Evolutionary conservation across 2,329 filamentous ascomycete species (phyloP).

Genomic region (Parastagonospora avenae): DNA sequence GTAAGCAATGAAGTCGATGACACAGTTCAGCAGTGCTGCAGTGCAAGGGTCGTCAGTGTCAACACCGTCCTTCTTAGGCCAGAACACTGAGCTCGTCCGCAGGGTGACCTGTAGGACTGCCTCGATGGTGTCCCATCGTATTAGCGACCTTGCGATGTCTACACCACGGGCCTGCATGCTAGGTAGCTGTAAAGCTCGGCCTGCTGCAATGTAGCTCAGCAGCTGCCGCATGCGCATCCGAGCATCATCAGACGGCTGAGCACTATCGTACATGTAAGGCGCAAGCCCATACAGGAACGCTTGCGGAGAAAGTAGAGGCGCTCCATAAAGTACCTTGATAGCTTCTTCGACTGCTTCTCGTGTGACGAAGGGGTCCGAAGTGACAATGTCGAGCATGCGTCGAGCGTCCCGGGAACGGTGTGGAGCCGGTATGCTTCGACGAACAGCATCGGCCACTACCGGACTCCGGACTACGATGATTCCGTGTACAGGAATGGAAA

Average conservation of each 20-base stretch:
- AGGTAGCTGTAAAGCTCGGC: constrained; percentile 61
- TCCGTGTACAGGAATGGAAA: constrained; percentile 43
- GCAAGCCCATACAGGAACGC: constrained; percentile 37
- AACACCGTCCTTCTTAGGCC: constrained; percentile 12
- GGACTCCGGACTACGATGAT: constrained; percentile 44
- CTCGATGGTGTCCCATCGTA: constrained; percentile 69
- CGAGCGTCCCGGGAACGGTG: constrained; percentile 32
- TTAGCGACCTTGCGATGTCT: constrained; percentile 61
- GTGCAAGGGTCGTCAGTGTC: constrained; percentile 60
- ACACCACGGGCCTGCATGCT: constrained; percentile 63
- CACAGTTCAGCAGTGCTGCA: constrained; percentile 59
- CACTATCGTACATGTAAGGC: constrained; percentile 30
- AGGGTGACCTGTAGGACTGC: constrained; percentile 65
- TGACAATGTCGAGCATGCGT: constrained; percentile 33
- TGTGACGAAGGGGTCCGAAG: constrained; percentile 33
- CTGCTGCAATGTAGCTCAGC: constrained; percentile 68
- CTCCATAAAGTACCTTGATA: constrained; percentile 44
- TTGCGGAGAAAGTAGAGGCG: constrained; percentile 33
- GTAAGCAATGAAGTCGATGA: constrained; percentile 64
- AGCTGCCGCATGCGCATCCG: constrained; percentile 43
- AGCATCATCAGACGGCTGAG: constrained; percentile 33
- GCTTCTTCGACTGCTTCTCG: constrained; percentile 41
- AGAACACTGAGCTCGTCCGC: constrained; percentile 39
- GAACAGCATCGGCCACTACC: constrained; percentile 38
- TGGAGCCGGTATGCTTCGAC: constrained; percentile 20